These are phyloP conservation scores for Epichloe gansuensis DNA, from an alignment of 2,329 filamentous ascomycete genomes.

Conservation along the genomic window DNA sequence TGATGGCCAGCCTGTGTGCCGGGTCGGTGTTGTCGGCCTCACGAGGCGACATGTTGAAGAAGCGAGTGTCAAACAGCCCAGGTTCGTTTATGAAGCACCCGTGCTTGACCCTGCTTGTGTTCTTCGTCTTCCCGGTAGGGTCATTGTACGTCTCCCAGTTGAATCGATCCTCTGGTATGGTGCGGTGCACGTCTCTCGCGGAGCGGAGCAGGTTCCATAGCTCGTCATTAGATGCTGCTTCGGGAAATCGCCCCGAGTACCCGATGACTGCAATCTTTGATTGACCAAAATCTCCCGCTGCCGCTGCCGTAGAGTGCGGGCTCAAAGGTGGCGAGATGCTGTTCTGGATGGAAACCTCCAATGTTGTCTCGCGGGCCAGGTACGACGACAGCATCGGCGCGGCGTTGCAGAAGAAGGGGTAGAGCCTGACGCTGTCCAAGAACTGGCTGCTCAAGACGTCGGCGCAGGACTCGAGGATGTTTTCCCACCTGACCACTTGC, in stretches of 20 bases:
- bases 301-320: no score
- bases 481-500: no score
- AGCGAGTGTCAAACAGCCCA: slow-evolving; percentile 57
- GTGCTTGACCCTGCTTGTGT: slow-evolving; percentile 53
- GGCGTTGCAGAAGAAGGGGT: not conserved
- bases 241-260: slow-evolving; percentile 28
- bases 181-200: slow-evolving; percentile 47
- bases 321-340: no score
- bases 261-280: slow-evolving; percentile 61
- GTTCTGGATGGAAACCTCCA: no score
- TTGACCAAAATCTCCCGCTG: no score
- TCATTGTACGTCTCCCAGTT: slow-evolving; percentile 53
- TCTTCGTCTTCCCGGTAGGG: slow-evolving; percentile 49
- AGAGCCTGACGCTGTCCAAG: not conserved
- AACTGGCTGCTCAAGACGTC: not conserved
- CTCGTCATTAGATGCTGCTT: slow-evolving; percentile 20
- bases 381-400: not conserved
- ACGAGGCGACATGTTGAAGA: slow-evolving; percentile 70
- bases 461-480: no score
- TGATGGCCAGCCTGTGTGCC: slow-evolving; percentile 56
- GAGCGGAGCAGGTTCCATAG: slow-evolving; percentile 48
- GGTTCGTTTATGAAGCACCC: slow-evolving; percentile 58
- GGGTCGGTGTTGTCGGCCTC: slow-evolving; percentile 63
- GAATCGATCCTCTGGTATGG: slow-evolving; percentile 50
- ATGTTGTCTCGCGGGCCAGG: no score